These are phyloP conservation scores for Thelephora aurantiotincta DNA, from an alignment of 768 basidiomycete genomes.

Conservation along the genomic window DNA sequence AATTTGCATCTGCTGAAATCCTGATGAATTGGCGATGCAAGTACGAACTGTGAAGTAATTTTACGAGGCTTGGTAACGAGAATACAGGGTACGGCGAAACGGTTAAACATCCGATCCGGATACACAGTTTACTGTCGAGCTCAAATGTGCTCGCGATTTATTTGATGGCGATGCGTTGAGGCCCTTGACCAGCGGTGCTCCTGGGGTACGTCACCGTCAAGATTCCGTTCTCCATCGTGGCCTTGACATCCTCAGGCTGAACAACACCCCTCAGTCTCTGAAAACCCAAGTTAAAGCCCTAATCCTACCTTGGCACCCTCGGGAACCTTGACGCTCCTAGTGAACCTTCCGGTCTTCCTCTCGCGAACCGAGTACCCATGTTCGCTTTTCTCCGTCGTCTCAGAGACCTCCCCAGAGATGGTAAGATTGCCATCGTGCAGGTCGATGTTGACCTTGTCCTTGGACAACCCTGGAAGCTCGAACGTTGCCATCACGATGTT, in stretches of 20 bases:
- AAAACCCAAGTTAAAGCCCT: background rate
- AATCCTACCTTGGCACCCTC: constrained; percentile 29
- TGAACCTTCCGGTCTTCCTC: constrained; percentile 33
- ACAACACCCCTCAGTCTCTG: constrained; percentile 3
- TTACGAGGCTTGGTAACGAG: too few relatives aligned
- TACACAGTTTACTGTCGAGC: too few relatives aligned
- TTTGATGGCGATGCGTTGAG: constrained; percentile 23
- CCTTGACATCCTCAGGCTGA: constrained; percentile 31
- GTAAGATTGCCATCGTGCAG: constrained; percentile 31
- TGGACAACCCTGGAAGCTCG: constrained; percentile 40
- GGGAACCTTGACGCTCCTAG: constrained; percentile 33
- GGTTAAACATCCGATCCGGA: too few relatives aligned
- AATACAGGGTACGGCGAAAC: too few relatives aligned
- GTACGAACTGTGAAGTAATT: too few relatives aligned
- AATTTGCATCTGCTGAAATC: background rate
- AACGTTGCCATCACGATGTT: constrained; percentile 35
- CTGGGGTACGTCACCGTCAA: constrained; percentile 41
- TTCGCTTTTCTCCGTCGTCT: constrained; percentile 19
- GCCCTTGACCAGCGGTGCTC: constrained; percentile 18
- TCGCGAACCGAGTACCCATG: constrained; percentile 29
- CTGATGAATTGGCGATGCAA: too few relatives aligned
- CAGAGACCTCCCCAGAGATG: constrained; percentile 28
- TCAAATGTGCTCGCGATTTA: too few relatives aligned
- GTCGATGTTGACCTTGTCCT: constrained; percentile 32
- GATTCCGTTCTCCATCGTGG: constrained; percentile 37